These are phyloP conservation scores for Leishmania martiniquensis DNA, from an alignment of 208 protist species.

Conservation along the genomic window DNA sequence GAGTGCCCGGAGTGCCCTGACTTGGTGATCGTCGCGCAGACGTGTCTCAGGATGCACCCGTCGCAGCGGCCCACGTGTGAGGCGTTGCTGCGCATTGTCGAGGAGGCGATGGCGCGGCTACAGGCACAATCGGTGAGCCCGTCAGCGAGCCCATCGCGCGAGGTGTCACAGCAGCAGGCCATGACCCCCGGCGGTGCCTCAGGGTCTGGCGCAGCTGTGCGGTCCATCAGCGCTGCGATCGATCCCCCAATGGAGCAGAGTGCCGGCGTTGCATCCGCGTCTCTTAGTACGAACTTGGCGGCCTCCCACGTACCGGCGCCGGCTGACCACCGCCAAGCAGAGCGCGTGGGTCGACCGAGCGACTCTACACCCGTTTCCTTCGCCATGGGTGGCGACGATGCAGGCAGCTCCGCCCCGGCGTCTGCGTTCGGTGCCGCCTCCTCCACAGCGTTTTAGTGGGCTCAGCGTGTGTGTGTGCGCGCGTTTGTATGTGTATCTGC, in stretches of 20 bases:
- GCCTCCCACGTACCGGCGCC: background rate
- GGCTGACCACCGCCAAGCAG: background rate
- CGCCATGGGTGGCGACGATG: background rate
- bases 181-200: background rate
- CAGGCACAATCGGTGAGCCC: constrained; percentile 34
- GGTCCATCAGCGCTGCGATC: background rate
- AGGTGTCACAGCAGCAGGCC: constrained; percentile 17
- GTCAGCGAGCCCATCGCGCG: constrained; percentile 36
- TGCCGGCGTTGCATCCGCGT: background rate
- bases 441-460: background rate
- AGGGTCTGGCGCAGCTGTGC: background rate
- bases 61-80: constrained; percentile 71
- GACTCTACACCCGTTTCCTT: constrained; percentile 3
- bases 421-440: background rate
- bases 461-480: background rate
- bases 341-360: background rate
- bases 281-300: background rate
- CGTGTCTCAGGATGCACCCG: constrained; percentile 65
- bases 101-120: constrained; percentile 50
- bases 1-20: constrained; percentile 75
- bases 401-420: background rate
- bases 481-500: background rate
- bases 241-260: background rate
- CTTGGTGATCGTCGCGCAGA: constrained; percentile 56
- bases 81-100: constrained; percentile 66